Percentiles rank a stretch among this genome's conserved stretches.
phyloP scores from a whole-genome alignment of 1,284 basidiomycete genomes.

The Cryptococcus sp. region DNA sequence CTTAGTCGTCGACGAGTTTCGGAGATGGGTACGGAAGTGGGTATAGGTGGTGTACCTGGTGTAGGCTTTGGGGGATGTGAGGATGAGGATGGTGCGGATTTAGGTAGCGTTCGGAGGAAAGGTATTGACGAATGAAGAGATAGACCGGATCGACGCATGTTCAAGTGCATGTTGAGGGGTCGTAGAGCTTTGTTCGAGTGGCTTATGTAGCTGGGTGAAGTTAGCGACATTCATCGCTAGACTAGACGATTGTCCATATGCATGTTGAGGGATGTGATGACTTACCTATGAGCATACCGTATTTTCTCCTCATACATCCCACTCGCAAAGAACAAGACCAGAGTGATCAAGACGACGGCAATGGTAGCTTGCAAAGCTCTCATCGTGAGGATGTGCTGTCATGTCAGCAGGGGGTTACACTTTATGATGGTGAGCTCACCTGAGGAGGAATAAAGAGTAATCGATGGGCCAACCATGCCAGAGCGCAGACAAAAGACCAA shows the following conservation, averaged over 20 bases:
- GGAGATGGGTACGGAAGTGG: conserved; percentile 4
- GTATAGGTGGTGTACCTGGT: conserved; percentile 7
- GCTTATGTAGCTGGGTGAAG: conserved; percentile 73
- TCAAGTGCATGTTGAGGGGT: conserved; percentile 94
- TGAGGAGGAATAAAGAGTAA: conserved; percentile 28
- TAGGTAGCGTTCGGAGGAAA: conserved; percentile 56
- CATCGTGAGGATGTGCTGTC: conserved; percentile 8
- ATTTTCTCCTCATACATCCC: conserved; percentile 97
- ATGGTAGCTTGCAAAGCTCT: conserved; percentile 59
- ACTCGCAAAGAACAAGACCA: conserved; percentile 91
- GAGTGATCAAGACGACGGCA: conserved; percentile 79
- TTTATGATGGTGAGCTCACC: conserved; percentile 14
- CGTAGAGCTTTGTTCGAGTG: conserved; percentile 90
- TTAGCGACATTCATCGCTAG: not conserved
- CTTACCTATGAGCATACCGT: conserved; percentile 87
- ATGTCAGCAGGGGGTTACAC: not conserved
- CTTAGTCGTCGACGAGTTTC: conserved; percentile 5
- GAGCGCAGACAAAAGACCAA: conserved; percentile 30
- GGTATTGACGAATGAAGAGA: conserved; percentile 55
- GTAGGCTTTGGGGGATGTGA: conserved; percentile 15
- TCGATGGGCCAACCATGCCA: conserved; percentile 26
- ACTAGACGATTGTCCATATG: not conserved
- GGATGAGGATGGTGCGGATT: conserved; percentile 30
- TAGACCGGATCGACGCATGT: conserved; percentile 70
- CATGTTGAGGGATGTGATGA: conserved; percentile 3